Percentiles rank a stretch among this genome's conserved stretches.
phyloP scores from a whole-genome alignment of 306 rosid genomes.

The Ochetophila trinervis region DNA sequence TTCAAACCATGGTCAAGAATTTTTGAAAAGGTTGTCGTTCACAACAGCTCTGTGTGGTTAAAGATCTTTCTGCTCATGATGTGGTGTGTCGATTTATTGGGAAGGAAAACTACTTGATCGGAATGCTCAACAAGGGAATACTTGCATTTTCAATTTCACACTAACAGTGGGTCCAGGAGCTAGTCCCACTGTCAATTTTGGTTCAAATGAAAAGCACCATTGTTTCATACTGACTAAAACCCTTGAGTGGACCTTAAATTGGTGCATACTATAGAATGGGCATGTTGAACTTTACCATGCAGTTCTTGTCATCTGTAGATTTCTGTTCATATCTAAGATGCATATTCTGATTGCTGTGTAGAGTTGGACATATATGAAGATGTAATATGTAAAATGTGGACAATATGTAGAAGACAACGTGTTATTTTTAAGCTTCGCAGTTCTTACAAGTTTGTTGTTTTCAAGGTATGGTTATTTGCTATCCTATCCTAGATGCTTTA shows the following conservation, averaged over 20 bases:
- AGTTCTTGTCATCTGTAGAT: background rate
- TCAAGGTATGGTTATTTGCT: background rate
- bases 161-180: constrained; percentile 90
- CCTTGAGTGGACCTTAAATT: constrained; percentile 94
- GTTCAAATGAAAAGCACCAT: constrained; percentile 43
- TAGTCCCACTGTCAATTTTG: constrained; percentile 63
- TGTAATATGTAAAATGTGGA: background rate
- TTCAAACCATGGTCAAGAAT: constrained; percentile 90
- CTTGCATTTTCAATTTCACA: constrained; percentile 86
- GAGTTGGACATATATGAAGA: background rate
- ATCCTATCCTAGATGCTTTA: background rate
- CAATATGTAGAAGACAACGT: background rate
- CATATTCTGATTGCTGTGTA: background rate
- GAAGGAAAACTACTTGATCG: constrained; percentile 91
- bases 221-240: constrained; percentile 73
- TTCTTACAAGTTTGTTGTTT: background rate
- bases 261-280: constrained; percentile 96
- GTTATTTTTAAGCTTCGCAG: background rate
- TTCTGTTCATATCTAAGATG: background rate
- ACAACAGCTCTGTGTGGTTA: constrained; percentile 73
- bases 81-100: constrained; percentile 91
- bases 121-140: constrained; percentile 92
- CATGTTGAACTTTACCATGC: constrained; percentile 28
- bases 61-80: constrained; percentile 89
- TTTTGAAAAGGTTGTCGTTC: constrained; percentile 76